These are phyloP conservation scores for Lactarius deliciosus DNA, from an alignment of 768 basidiomycete species.

Conservation along the genomic window DNA sequence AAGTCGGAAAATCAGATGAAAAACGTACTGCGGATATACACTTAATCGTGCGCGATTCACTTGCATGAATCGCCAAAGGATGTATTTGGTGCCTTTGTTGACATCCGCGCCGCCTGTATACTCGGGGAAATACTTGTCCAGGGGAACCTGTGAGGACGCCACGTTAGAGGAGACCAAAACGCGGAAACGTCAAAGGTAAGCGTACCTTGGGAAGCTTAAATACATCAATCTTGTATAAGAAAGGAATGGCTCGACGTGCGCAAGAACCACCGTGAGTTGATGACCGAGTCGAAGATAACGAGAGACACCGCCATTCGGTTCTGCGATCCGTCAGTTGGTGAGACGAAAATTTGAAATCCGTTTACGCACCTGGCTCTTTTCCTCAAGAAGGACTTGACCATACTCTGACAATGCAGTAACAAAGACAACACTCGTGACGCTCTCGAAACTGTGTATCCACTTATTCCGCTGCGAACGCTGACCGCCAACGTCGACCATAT, in stretches of 20 bases:
- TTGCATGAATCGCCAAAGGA: conserved; percentile 93
- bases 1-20: not conserved
- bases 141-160: conserved; percentile 49
- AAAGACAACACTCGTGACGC: conserved; percentile 76
- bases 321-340: conserved; percentile 36
- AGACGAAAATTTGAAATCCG: conserved; percentile 1
- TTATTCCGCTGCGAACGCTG: conserved; percentile 62
- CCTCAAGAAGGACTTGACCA: conserved; percentile 69
- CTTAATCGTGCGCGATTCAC: conserved; percentile 79
- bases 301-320: conserved; percentile 79
- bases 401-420: conserved; percentile 75
- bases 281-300: conserved; percentile 71
- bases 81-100: conserved; percentile 93
- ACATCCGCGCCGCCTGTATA: conserved; percentile 88
- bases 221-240: conserved; percentile 72
- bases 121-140: conserved; percentile 80
- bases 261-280: conserved; percentile 79
- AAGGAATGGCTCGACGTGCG: conserved; percentile 66
- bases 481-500: conserved; percentile 77
- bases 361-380: conserved; percentile 57
- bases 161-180: too few relatives aligned
- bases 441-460: conserved; percentile 67
- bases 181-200: not conserved
- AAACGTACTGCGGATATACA: conserved; percentile 82
- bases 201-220: conserved; percentile 65